Evolutionary conservation across 2,329 filamentous ascomycete genomes (phyloP).

Genomic region (Fusarium sp.): DNA sequence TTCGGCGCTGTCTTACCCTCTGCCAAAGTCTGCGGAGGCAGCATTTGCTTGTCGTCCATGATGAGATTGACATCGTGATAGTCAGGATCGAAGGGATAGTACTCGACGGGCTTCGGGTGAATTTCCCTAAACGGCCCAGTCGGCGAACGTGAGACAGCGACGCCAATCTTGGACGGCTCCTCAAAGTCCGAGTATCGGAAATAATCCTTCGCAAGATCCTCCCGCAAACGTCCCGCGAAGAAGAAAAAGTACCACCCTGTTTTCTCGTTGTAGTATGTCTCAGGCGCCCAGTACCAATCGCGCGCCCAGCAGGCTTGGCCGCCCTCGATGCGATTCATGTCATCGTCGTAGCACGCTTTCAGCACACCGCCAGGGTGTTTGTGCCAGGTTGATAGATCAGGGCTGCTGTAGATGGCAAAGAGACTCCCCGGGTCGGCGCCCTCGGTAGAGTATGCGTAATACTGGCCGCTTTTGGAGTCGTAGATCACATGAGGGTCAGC

Average conservation of each 20-base stretch:
- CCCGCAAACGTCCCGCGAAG: slow-evolving; percentile 53
- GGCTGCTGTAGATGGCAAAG: slow-evolving; percentile 55
- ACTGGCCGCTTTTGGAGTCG: slow-evolving; percentile 49
- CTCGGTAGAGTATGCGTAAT: slow-evolving; percentile 55
- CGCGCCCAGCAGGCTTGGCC: slow-evolving; percentile 55
- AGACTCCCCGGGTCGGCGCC: slow-evolving; percentile 51
- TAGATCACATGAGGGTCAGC: slow-evolving; percentile 54
- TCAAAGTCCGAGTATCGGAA: slow-evolving; percentile 55
- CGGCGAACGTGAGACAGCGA: slow-evolving; percentile 54
- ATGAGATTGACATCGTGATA: slow-evolving; percentile 56
- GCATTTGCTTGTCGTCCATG: slow-evolving; percentile 54
- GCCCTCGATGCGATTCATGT: slow-evolving; percentile 48
- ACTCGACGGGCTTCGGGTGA: slow-evolving; percentile 51
- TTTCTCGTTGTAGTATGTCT: slow-evolving; percentile 54
- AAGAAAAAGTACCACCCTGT: slow-evolving; percentile 57
- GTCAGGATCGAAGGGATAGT: slow-evolving; percentile 54
- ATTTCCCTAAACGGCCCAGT: slow-evolving; percentile 54
- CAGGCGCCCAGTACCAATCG: slow-evolving; percentile 56
- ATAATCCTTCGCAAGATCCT: slow-evolving; percentile 51
- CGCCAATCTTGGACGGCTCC: slow-evolving; percentile 54
- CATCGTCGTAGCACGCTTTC: slow-evolving; percentile 51
- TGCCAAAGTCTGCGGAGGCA: slow-evolving; percentile 49
- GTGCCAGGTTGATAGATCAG: slow-evolving; percentile 55
- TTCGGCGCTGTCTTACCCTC: slow-evolving; percentile 51
- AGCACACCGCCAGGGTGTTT: slow-evolving; percentile 52